Evolutionary conservation across 495 filamentous ascomycete species (phyloP).

Genomic region (Cairneyella variabilis): DNA sequence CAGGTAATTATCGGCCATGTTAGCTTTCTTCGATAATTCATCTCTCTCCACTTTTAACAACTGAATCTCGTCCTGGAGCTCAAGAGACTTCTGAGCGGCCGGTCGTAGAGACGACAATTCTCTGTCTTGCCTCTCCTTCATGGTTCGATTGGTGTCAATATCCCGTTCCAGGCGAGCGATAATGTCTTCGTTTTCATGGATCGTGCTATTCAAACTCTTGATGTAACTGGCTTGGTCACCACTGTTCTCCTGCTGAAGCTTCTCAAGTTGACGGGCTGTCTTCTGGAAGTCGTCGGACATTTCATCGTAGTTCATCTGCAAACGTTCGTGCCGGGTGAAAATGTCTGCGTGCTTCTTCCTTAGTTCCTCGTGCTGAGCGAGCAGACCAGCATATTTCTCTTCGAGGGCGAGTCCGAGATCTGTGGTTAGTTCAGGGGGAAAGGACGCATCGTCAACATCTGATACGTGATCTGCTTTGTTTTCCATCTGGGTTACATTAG

Average conservation of each 20-base stretch:
- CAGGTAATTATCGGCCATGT: constrained; percentile 68
- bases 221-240: constrained; percentile 10
- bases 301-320: constrained; percentile 58
- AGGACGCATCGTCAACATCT: constrained; percentile 31
- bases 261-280: constrained; percentile 40
- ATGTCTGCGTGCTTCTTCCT: constrained; percentile 50
- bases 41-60: constrained; percentile 70
- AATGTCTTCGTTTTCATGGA: constrained; percentile 35
- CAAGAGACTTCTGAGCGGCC: constrained; percentile 38
- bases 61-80: constrained; percentile 50
- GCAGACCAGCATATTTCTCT: constrained; percentile 41
- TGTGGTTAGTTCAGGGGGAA: constrained; percentile 27
- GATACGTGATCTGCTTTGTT: constrained; percentile 28
- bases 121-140: constrained; percentile 51
- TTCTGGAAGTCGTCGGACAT: constrained; percentile 57
- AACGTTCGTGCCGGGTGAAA: constrained; percentile 50
- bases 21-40: constrained; percentile 75
- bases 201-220: constrained; percentile 35
- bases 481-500: not conserved
- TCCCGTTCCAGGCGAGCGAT: constrained; percentile 56
- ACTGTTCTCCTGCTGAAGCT: constrained; percentile 20
- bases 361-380: constrained; percentile 45
- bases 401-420: constrained; percentile 52
- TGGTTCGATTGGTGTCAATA: constrained; percentile 36
- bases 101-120: constrained; percentile 55